Conservation (phyloP, 495 filamentous ascomycete genomes). For the Massariosphaeria phaeospora region DNA sequence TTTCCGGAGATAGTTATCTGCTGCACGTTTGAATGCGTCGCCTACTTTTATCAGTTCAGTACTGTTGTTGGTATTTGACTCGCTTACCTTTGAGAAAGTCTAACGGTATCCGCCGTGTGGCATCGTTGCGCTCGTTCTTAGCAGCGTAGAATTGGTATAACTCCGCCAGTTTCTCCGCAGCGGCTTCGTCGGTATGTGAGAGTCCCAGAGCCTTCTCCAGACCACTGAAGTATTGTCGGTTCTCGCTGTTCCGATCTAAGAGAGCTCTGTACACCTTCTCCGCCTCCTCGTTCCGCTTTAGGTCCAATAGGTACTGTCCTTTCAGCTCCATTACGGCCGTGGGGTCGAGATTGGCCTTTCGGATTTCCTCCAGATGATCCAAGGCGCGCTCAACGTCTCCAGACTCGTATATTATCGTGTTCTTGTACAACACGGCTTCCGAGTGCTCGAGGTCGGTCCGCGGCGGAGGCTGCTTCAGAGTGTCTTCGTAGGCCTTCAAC, state of each 20-base stretch:
- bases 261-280: conserved; percentile 73
- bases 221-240: conserved; percentile 76
- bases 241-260: conserved; percentile 81
- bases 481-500: conserved; percentile 86
- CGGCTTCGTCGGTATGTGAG: conserved; percentile 53
- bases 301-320: conserved; percentile 75
- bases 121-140: conserved; percentile 77
- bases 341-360: conserved; percentile 74
- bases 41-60: conserved; percentile 42
- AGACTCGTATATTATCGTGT: conserved; percentile 82
- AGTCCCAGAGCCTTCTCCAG: conserved; percentile 66
- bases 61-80: neutral
- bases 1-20: conserved; percentile 71
- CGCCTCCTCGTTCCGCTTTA: conserved; percentile 76
- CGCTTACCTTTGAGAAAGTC: conserved; percentile 72
- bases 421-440: conserved; percentile 96
- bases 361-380: conserved; percentile 74
- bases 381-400: conserved; percentile 75
- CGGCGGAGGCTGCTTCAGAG: conserved; percentile 68
- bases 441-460: conserved; percentile 85
- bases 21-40: conserved; percentile 73
- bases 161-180: conserved; percentile 51
- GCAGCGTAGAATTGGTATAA: conserved; percentile 77
- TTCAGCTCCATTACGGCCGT: conserved; percentile 84
- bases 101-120: conserved; percentile 77